Evolutionary conservation across 2,329 filamentous ascomycete genomes (phyloP).

Genomic region (Cladophialophora yegresii): DNA sequence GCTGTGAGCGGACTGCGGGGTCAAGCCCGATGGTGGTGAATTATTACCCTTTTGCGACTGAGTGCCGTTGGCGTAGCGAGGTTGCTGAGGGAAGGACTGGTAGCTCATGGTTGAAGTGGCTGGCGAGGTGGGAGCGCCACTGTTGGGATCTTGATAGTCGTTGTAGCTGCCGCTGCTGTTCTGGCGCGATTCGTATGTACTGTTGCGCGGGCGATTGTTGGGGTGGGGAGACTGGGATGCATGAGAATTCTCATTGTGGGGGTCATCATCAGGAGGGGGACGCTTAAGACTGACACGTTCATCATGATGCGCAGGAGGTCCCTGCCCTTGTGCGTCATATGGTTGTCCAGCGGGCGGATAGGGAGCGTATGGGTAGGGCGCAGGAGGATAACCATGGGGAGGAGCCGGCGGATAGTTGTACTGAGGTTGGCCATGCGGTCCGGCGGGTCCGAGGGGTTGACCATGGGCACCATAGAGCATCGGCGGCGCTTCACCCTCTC

Average conservation of each 20-base stretch:
- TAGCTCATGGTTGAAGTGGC: conserved; percentile 48
- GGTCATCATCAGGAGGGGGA: conserved; percentile 38
- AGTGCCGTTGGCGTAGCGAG: conserved; percentile 43
- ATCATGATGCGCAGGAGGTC: conserved; percentile 42
- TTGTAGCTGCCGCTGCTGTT: conserved; percentile 43
- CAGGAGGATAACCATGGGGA: conserved; percentile 37
- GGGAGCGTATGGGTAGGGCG: conserved; percentile 33
- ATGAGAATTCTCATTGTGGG: conserved; percentile 39
- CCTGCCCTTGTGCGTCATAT: conserved; percentile 43
- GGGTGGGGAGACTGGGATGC: conserved; percentile 41
- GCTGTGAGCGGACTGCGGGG: conserved; percentile 49
- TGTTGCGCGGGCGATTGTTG: conserved; percentile 44
- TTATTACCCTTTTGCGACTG: conserved; percentile 34
- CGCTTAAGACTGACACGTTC: conserved; percentile 51
- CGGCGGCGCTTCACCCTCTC: conserved; percentile 35
- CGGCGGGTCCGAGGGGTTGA: conserved; percentile 49
- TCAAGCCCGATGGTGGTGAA: conserved; percentile 33
- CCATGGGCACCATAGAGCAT: conserved; percentile 55
- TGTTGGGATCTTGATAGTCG: conserved; percentile 50
- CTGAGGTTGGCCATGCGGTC: conserved; percentile 37
- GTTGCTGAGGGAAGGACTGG: conserved; percentile 45
- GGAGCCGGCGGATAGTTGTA: conserved; percentile 46
- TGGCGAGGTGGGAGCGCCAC: conserved; percentile 51
- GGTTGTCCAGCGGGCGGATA: conserved; percentile 27
- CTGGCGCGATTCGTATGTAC: conserved; percentile 46